Evolutionary conservation across 2,329 filamentous ascomycete species (phyloP).

Genomic region (Ceratocystis destructans): DNA sequence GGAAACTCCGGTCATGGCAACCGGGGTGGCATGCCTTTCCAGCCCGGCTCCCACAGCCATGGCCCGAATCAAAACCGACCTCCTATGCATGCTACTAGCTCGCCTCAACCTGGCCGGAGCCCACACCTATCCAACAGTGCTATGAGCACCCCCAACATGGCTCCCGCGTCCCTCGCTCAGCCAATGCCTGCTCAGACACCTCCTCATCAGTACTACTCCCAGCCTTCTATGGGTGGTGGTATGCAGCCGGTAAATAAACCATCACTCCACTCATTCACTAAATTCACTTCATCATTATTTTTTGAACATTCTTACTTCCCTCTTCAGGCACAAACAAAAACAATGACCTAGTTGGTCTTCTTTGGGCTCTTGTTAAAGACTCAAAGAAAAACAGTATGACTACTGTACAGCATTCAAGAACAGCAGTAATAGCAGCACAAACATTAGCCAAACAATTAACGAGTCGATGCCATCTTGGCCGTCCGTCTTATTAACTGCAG

Average conservation of each 20-base stretch:
- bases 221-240: conserved; percentile 17
- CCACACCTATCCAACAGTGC: conserved; percentile 52
- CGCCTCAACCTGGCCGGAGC: conserved; percentile 52
- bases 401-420: not conserved
- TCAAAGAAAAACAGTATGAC: not conserved
- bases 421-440: not conserved
- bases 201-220: conserved; percentile 37
- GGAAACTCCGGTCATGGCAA: conserved; percentile 33
- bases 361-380: not conserved
- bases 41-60: conserved; percentile 34
- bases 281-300: not conserved
- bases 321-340: not conserved
- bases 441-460: not conserved
- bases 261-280: not conserved
- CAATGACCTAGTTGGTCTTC: not conserved
- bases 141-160: conserved; percentile 58
- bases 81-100: conserved; percentile 43
- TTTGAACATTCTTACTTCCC: not conserved
- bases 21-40: conserved; percentile 38
- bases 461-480: not conserved
- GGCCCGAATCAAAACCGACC: conserved; percentile 23
- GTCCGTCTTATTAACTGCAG: not conserved
- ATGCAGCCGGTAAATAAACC: conserved; percentile 19
- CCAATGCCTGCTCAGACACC: conserved; percentile 51
- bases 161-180: conserved; percentile 37